Conservation (phyloP, 352 stramenopile species). For the Sclerospora graminicola region DNA sequence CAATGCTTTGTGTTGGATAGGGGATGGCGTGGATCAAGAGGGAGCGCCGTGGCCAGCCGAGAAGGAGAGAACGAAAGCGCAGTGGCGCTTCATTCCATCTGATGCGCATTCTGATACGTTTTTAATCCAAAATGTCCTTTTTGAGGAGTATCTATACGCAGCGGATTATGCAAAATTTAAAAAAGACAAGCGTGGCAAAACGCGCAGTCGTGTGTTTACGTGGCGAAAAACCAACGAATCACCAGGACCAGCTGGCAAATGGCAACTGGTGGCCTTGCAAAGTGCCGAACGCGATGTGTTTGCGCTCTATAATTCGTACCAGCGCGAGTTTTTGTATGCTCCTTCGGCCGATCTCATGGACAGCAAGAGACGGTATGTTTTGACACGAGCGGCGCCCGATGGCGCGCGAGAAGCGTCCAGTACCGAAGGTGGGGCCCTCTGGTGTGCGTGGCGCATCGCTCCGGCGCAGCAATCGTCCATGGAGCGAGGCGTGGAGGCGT, state of each 20-base stretch:
- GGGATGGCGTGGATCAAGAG: conserved; percentile 9
- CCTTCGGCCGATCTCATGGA: conserved; percentile 42
- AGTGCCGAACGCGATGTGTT: conserved; percentile 42
- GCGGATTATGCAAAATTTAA: conserved; percentile 64
- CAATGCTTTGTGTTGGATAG: conserved; percentile 37
- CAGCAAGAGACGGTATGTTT: conserved; percentile 37
- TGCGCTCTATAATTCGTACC: conserved; percentile 66
- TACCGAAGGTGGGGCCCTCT: conserved; percentile 33
- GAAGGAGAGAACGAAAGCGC: conserved; percentile 33
- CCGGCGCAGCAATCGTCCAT: conserved; percentile 32
- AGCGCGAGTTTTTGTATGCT: conserved; percentile 61
- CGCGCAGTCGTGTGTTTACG: conserved; percentile 49
- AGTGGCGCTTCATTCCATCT: conserved; percentile 52
- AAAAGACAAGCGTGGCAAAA: conserved; percentile 34
- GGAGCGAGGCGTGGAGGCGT: conserved; percentile 58
- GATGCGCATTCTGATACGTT: conserved; percentile 51
- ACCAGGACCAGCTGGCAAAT: conserved; percentile 41
- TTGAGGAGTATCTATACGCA: conserved; percentile 52
- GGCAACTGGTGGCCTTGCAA: conserved; percentile 47
- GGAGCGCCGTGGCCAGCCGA: conserved; percentile 15
- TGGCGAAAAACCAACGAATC: conserved; percentile 40
- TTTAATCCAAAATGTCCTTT: conserved; percentile 44
- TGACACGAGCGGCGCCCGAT: conserved; percentile 40
- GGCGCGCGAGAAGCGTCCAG: conserved; percentile 17
- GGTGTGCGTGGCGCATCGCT: conserved; percentile 40